Base-by-base conservation (phyloP, 139 green algal genomes). In the Pedinophyceae sp. region DNA sequence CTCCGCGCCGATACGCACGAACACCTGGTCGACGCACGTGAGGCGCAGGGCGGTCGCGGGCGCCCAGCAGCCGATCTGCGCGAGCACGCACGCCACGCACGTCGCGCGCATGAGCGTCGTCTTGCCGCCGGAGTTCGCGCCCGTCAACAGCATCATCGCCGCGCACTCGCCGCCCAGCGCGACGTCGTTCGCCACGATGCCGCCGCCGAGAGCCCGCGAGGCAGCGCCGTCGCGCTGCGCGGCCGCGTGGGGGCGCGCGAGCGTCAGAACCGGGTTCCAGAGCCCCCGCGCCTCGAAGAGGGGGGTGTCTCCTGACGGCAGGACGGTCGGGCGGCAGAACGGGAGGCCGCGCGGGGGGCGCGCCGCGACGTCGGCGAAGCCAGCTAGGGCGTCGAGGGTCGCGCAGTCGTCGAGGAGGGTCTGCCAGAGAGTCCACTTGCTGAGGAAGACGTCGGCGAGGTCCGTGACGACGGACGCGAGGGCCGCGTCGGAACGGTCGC, bases 81-180 rank as follows among this genome's bases (percentile, higher is more conserved):
- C 67, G 30, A 82, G 57, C 24, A 82, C 62, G 6, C 61, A 61
- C 4, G 66, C 64, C 15, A 75, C n/a, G 38, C 64, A 76, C 3
- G 63, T 59, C 3, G 71, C 59, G 1, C 73, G 59, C 28, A 79
- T 61, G 25, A 82, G 58, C 10, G 74, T 79, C 49, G 19, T 57
- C 49, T 82, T 82, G 39, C 74, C 73, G 22, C 67, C 74, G 27
- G 73, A 74, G 58, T 80, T 82, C 16, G 72, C 59, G 1, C 78
- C 61, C 3, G 79, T 87, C 4, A 89, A 59, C 59, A 89, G 70
- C 64, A 89, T 48, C 19, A 61, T 57, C 13, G 54, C 28, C 23
- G 54, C 41, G 19, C 19, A 19, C 3, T 41, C 18, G 30, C 59
- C 52, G 4, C 75, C 80, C 27, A 86, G 63, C 1, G 15, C 13